These are phyloP conservation scores for Colletotrichum trifolii DNA, from an alignment of 2,329 filamentous ascomycete genomes.

Conservation along the genomic window DNA sequence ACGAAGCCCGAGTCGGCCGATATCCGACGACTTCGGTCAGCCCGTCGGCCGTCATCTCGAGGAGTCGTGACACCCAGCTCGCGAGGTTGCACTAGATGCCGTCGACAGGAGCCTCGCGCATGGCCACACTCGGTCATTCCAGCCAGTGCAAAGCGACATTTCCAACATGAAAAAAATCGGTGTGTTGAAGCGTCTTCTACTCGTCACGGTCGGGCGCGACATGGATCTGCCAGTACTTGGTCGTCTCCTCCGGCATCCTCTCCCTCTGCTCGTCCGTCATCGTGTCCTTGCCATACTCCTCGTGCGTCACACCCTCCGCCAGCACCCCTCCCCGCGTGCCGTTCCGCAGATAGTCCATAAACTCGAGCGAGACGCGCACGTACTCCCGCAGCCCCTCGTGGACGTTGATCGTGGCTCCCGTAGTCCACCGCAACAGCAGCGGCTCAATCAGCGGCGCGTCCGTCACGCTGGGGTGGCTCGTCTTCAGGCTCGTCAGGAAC, in stretches of 20 bases:
- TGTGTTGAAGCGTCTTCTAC: not conserved
- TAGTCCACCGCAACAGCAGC: slow-evolving; percentile 68
- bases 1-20: too few species aligned
- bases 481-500: slow-evolving; percentile 66
- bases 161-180: too few species aligned
- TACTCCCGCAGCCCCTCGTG: slow-evolving; percentile 69
- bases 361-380: slow-evolving; percentile 67
- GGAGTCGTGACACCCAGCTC: too few species aligned
- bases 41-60: too few species aligned
- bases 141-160: too few species aligned
- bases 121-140: too few species aligned
- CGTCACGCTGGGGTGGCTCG: slow-evolving; percentile 72
- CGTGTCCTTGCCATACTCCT: slow-evolving; percentile 52
- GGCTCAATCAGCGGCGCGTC: slow-evolving; percentile 75
- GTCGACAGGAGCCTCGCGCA: too few species aligned
- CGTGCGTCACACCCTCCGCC: slow-evolving; percentile 58
- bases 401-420: slow-evolving; percentile 68
- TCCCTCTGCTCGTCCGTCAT: slow-evolving; percentile 47
- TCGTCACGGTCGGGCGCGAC: slow-evolving; percentile 40
- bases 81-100: too few species aligned
- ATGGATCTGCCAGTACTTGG: slow-evolving; percentile 56
- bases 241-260: slow-evolving; percentile 47
- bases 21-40: too few species aligned
- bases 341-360: slow-evolving; percentile 60
- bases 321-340: slow-evolving; percentile 60